Percentiles rank a stretch among this genome's conserved stretches.
Evolutionary conservation across 2,329 filamentous ascomycete species (phyloP).

Genomic region (Escovopsis weberi): DNA sequence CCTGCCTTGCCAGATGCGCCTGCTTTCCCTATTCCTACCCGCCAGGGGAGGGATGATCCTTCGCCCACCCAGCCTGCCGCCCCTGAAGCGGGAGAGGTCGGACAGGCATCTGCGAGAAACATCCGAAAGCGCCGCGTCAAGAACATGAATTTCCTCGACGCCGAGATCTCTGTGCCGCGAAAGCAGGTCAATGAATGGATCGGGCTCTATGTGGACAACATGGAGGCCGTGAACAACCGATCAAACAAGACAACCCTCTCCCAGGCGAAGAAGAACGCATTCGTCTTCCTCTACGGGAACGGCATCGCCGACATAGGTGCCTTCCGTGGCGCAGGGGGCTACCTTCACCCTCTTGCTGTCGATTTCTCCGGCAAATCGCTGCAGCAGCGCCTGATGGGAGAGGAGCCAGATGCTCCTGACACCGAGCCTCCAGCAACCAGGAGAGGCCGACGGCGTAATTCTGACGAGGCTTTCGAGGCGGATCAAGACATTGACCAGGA

Average conservation of each 20-base stretch:
- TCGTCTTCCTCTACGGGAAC: slow-evolving; percentile 16
- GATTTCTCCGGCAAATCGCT: slow-evolving; percentile 31
- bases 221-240: slow-evolving; percentile 25
- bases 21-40: slow-evolving; percentile 14
- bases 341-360: slow-evolving; percentile 28
- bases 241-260: slow-evolving; percentile 12
- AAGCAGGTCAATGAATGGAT: slow-evolving; percentile 26
- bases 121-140: slow-evolving; percentile 14
- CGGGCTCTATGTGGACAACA: slow-evolving; percentile 36
- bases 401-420: slow-evolving; percentile 7
- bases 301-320: slow-evolving; percentile 21
- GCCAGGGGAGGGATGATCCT: neutral
- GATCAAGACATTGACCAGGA: slow-evolving; percentile 12
- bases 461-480: slow-evolving; percentile 28
- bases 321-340: slow-evolving; percentile 11
- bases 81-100: slow-evolving; percentile 10
- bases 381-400: slow-evolving; percentile 17
- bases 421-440: slow-evolving; percentile 6
- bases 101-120: slow-evolving; percentile 8
- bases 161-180: slow-evolving; percentile 20
- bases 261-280: slow-evolving; percentile 26
- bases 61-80: neutral
- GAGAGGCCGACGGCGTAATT: slow-evolving; percentile 26
- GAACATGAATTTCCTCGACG: slow-evolving; percentile 16
- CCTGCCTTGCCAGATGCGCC: slow-evolving; percentile 23